phyloP scores from a whole-genome alignment of 179 eudicot genomes.

The Dionaea muscipula region DNA sequence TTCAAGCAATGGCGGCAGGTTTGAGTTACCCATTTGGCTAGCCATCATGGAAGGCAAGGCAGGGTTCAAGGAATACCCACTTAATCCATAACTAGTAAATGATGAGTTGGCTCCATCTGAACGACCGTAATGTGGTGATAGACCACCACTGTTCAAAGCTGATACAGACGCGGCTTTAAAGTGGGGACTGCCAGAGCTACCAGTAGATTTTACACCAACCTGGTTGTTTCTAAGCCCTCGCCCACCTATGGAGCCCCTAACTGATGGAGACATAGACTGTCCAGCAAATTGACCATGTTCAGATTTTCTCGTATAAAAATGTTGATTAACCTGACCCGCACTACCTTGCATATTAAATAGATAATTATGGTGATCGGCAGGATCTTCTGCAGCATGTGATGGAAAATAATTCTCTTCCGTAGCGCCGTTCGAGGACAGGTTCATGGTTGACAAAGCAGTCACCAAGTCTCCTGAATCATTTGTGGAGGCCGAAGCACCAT shows the following conservation, averaged over 20 bases:
- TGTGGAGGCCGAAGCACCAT: slow-evolving; percentile 32
- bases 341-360: slow-evolving; percentile 37
- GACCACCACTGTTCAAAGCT: slow-evolving; percentile 29
- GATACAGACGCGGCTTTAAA: slow-evolving; percentile 42
- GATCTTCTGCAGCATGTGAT: slow-evolving; percentile 36
- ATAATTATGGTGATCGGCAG: slow-evolving; percentile 40
- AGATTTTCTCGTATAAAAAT: slow-evolving; percentile 30
- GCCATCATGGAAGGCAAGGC: slow-evolving; percentile 52
- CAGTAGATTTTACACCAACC: slow-evolving; percentile 32
- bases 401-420: slow-evolving; percentile 31
- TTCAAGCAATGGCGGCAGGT: slow-evolving; percentile 57
- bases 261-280: slow-evolving; percentile 29
- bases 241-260: slow-evolving; percentile 28
- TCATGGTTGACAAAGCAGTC: slow-evolving; percentile 72
- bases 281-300: slow-evolving; percentile 36
- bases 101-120: slow-evolving; percentile 48
- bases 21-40: slow-evolving; percentile 40
- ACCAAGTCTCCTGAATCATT: slow-evolving; percentile 49
- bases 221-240: slow-evolving; percentile 35
- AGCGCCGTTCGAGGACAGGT: slow-evolving; percentile 47
- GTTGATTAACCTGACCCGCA: slow-evolving; percentile 39
- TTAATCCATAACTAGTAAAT: slow-evolving; percentile 40
- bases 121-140: slow-evolving; percentile 51
- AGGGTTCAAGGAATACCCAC: slow-evolving; percentile 56
- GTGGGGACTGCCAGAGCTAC: slow-evolving; percentile 36